Evolutionary conservation across 805 yeast genomes (phyloP), one percentile per base, ranked within the genome.

Genomic region (Ogataea pini): DNA sequence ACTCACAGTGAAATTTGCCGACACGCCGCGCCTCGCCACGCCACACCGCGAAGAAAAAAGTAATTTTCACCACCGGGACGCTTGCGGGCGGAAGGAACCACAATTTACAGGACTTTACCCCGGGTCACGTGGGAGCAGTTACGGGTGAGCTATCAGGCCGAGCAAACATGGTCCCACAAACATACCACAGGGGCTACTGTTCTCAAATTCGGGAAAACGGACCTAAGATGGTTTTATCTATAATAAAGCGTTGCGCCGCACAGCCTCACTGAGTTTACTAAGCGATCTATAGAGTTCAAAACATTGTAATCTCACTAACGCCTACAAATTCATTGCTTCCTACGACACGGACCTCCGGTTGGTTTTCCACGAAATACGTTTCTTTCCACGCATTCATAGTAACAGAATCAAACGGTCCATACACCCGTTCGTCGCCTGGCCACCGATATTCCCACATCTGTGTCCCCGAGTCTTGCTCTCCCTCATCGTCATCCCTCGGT

Each of bases 351-450:
- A 73, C 83, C 24, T 65, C 67, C 0, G 75, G 83, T 9, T 64
- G 65, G 44, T 73, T 54, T 1, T 55, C 69, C 3, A 70, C 70
- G 57, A 82, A 82, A 57, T 80, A 79, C 6, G 67, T 62, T 7
- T 58, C 40, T 42, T 65, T 73, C 87, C 87, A 82, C 52, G 75
- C 72, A 17, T 60, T 64, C 83, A 82, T 80, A 48, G 82, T 83
- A 51, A 72, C 75, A 12, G 71, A 60, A 1, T 84, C 70, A 56
- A 65, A 79, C 2, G 76, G 76, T 4, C 83, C 82, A 44, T 78
- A 68, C 2, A 82, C 56, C 25, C 69, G 72, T 1, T 65, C 69
- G 19, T 46, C 53, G 13, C 49, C 50, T 7, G 14, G 18, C 57
- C 57, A 51, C 27, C 55, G 45, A 33, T 51, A 51, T 36, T 55